Evolutionary conservation across 169 alveolate genomes (phyloP), one percentile per base, ranked within the genome.

Genomic region (Amoebophrya sp.): DNA sequence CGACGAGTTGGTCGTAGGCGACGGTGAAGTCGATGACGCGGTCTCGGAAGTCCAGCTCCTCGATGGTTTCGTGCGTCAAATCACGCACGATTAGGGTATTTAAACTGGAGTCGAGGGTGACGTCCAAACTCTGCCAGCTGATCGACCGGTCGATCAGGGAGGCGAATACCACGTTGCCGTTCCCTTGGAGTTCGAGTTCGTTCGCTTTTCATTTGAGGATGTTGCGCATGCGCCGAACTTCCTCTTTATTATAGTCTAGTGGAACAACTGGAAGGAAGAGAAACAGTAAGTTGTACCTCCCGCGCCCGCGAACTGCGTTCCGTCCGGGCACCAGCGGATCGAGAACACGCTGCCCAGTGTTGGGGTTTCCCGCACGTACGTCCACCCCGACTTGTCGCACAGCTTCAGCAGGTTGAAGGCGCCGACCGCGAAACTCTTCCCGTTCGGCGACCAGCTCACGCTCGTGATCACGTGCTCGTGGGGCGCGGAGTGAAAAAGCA

Each of bases 361-460:
- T 23, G 96, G 95, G 89, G 95, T 94, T 90, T 93, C 94, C 92
- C 95, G 94, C 26, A 96, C 94, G 91, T 96, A 93, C 34, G 96
- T 94, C 97, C 98, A 96, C 20, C 98, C 97, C 20, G 97, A 93
- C 90, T 95, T 95, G 92, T 96, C 97, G 89, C 98, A 96, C 29
- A 96, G 93, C 92, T 96, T 93, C 40, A 96, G 69, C 97, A 95
- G 94, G 88, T 95, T 96, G 94, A 92, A 96, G 58, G 96, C 93
- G 5, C 97, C 97, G 20, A 96, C 98, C 23, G 98, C 97, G 93
- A 96, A 95, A 78, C 93, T 93, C 69, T 95, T 96, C 40, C 98
- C 98, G 69, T 94, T 94, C 45, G 98, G 98, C 34, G 96, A 91
- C 98, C 98, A 96, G 16, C 95, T 93, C 7, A 96, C 94, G 26